Conservation (phyloP, 2,329 filamentous ascomycete species). For the Furcasterigmium sp. region DNA sequence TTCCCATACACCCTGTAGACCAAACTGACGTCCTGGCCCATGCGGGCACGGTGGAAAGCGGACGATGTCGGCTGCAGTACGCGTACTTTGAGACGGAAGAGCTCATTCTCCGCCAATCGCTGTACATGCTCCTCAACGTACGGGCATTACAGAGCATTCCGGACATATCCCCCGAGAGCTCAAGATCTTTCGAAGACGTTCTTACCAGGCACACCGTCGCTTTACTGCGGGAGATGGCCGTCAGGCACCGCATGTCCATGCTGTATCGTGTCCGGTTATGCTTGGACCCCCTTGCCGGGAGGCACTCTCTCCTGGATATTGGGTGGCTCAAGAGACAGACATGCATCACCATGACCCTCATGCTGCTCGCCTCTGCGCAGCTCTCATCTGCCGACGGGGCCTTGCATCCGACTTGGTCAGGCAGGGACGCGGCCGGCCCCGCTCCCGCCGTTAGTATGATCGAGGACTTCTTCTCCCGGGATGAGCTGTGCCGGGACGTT, state of each 20-base stretch:
- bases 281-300: no score
- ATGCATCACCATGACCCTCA: neutral
- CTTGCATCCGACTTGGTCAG: no score
- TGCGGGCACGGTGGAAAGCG: neutral
- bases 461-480: neutral
- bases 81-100: conserved; percentile 2
- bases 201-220: no score
- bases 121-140: neutral
- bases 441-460: neutral
- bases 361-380: neutral
- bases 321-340: neutral
- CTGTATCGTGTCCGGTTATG: no score
- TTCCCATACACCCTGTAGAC: neutral
- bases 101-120: conserved; percentile 2
- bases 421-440: neutral
- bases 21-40: neutral
- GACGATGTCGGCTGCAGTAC: neutral
- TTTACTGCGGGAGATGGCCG: no score
- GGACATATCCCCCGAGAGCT: no score
- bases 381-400: neutral
- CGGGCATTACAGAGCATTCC: no score
- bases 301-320: neutral
- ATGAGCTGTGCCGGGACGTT: no score
- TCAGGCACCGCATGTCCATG: no score
- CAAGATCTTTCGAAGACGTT: no score